Evolutionary conservation across 805 yeast genomes (phyloP), one percentile per base, ranked within the genome.

Genomic region (Maudiozyma barnettii): DNA sequence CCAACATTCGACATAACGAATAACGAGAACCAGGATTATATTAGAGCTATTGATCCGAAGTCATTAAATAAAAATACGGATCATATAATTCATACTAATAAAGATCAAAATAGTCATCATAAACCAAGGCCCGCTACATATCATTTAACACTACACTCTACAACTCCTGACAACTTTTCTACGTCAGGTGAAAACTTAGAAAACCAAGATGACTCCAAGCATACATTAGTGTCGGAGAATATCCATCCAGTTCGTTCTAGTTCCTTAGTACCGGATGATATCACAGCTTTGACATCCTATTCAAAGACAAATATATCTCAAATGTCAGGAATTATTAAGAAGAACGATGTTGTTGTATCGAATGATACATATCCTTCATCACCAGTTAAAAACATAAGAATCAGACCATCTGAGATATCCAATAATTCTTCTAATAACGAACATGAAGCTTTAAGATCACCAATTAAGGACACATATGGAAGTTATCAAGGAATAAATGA

Each of bases 121-220:
- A 81, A 76, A 57, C 91, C 88, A 49, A 76, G 95, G 61, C 93
- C 95, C 39, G 84, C 90, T 0, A 83, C 91, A 8, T 84, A 82
- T 58, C 90, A 84, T 29, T 21, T 46, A 13, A 42, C 49, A 2
- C 29, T 45, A 29, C 48, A 45, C 35, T 45, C 48, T 4, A 37
- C 42, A 19, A 33, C 44, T 2, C 41, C 43, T 14, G 44, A 45
- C 8, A 37, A 35, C 12, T 14, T 40, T 18, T 14, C 40, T 20
- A 4, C 22, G 5, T 7, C 40, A 13, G 23, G 19, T 37, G n/a
- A 19, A 37, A 37, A 26, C 12, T 26, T 21, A 8, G 40, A 37
- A 19, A 37, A 13, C 10, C 30, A 26, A 2, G 31, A 44, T 14
- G 23, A 19, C 12, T 38, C 39, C 6, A 30, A 21, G 7, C 35